These are phyloP conservation scores for Fusarium subglutinans DNA, from an alignment of 2,329 filamentous ascomycete genomes.

Conservation along the genomic window DNA sequence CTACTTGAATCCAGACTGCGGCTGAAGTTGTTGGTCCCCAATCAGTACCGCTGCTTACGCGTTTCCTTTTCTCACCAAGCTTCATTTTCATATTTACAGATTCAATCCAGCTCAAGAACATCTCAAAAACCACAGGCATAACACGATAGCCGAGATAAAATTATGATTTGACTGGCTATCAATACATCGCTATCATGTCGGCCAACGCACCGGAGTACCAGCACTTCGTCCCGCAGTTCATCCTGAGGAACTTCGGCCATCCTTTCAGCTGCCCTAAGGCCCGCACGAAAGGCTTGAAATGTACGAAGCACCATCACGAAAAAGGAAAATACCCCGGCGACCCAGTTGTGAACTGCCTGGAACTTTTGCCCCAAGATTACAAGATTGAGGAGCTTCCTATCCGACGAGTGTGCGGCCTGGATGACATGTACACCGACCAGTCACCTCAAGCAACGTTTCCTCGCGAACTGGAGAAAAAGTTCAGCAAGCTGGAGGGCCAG, in stretches of 20 bases:
- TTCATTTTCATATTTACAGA: too few relatives aligned
- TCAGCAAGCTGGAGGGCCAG: neutral
- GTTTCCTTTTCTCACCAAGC: neutral
- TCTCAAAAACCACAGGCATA: accelerated
- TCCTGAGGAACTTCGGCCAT: neutral
- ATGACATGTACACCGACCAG: neutral
- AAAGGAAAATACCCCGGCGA: neutral
- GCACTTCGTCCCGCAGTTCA: neutral
- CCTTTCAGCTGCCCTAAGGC: neutral
- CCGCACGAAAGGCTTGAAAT: neutral
- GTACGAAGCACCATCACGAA: neutral
- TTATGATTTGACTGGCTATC: neutral
- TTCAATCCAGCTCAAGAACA: accelerated
- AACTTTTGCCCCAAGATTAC: neutral
- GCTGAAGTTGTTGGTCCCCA: neutral
- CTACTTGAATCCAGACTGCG: neutral
- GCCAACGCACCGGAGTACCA: neutral
- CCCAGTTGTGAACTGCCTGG: neutral
- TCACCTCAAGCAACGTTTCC: accelerated
- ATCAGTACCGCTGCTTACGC: neutral
- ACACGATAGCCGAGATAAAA: neutral
- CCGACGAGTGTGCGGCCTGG: neutral
- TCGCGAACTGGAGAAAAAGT: accelerated
- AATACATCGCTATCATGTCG: neutral
- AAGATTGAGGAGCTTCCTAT: neutral